Conservation (phyloP, 495 filamentous ascomycete genomes). For the Paragyromitra xinjiangensis region DNA sequence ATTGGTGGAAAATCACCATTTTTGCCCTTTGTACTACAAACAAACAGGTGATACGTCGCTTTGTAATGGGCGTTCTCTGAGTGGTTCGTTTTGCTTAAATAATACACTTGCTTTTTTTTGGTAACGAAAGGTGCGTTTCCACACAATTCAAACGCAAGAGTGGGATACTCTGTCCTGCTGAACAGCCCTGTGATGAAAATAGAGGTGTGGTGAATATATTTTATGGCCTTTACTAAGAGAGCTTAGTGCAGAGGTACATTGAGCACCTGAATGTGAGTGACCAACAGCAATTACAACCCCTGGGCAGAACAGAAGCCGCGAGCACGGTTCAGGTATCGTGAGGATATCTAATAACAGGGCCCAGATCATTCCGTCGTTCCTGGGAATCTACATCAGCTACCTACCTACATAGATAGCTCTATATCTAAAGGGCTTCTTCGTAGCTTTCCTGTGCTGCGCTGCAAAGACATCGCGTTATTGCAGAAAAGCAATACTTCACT, state of each 20-base stretch:
- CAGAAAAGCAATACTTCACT: neutral
- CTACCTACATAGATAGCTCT: neutral
- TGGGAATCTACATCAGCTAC: constrained; percentile 7
- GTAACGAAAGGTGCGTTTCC: neutral
- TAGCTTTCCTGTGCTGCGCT: neutral
- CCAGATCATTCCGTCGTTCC: neutral
- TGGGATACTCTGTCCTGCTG: too few relatives aligned
- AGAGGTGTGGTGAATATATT: neutral
- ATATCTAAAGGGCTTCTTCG: neutral
- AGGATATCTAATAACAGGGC: constrained; percentile 14
- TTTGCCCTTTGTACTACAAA: neutral
- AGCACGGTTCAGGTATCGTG: neutral
- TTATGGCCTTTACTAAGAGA: neutral
- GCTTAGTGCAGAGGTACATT: neutral
- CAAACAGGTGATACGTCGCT: neutral
- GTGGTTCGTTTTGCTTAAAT: neutral
- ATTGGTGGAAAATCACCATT: neutral
- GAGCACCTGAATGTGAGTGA: too few relatives aligned
- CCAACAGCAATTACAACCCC: neutral
- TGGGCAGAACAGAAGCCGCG: neutral
- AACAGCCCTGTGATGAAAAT: too few relatives aligned
- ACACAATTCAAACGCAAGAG: neutral
- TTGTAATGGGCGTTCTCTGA: constrained; percentile 6
- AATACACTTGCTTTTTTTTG: constrained; percentile 20
- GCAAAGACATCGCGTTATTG: neutral